Evolutionary conservation across 805 yeast species (phyloP).

Genomic region (Myxozyma lipomycoides): DNA sequence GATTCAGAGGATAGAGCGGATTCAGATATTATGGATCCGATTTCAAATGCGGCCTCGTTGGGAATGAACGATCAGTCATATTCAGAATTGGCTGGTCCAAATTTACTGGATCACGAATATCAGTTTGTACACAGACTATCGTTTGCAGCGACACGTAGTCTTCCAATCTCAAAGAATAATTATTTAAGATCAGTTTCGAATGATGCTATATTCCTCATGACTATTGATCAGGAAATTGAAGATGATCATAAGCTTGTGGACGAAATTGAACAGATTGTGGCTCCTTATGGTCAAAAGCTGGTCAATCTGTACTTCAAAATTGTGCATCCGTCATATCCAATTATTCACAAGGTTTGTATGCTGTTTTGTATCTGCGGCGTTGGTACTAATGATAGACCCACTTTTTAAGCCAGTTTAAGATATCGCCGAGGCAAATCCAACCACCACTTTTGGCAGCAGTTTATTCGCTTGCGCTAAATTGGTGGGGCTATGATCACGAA

Average conservation of each 20-base stretch:
- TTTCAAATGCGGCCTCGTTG: constrained; percentile 26
- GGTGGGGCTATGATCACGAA: constrained; percentile 31
- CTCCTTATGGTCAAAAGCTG: constrained; percentile 28
- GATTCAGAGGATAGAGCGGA: constrained; percentile 14
- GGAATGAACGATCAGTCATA: constrained; percentile 32
- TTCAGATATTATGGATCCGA: constrained; percentile 21
- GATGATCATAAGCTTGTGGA: constrained; percentile 25
- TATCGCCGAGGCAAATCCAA: constrained; percentile 24
- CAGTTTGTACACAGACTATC: constrained; percentile 25
- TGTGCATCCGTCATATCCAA: constrained; percentile 33
- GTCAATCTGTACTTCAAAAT: constrained; percentile 29
- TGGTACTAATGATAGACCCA: constrained; percentile 8
- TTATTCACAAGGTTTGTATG: constrained; percentile 26
- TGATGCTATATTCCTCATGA: constrained; percentile 31
- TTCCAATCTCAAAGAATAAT: constrained; percentile 22
- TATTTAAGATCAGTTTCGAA: constrained; percentile 30
- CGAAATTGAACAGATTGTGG: constrained; percentile 26
- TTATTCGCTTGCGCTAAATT: constrained; percentile 29
- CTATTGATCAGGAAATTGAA: constrained; percentile 25
- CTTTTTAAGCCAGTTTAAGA: constrained; percentile 23
- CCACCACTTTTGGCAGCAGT: constrained; percentile 33
- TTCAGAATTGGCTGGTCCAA: constrained; percentile 30
- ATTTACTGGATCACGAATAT: constrained; percentile 26
- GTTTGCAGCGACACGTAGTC: constrained; percentile 8
- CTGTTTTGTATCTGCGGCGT: constrained; percentile 3